Conservation (phyloP, 2,329 filamentous ascomycete genomes). For the Penicillium aurantiogriseum region DNA sequence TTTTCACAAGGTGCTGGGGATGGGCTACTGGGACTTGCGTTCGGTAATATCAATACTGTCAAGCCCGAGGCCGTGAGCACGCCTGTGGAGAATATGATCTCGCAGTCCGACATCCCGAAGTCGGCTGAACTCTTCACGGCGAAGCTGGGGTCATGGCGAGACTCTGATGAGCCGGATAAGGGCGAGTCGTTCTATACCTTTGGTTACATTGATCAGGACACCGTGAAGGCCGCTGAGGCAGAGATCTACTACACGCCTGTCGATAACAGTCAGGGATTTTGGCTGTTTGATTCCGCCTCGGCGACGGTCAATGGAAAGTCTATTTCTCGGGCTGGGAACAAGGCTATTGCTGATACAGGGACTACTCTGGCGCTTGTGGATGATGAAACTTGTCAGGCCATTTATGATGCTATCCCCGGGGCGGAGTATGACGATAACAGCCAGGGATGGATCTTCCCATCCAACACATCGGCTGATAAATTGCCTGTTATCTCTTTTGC, state of each 20-base stretch:
- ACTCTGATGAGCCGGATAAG: slow-evolving; percentile 44
- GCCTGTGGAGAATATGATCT: slow-evolving; percentile 68
- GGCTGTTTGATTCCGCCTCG: slow-evolving; percentile 61
- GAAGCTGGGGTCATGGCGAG: slow-evolving; percentile 59
- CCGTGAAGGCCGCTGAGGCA: slow-evolving; percentile 53
- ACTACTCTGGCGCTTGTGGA: slow-evolving; percentile 66
- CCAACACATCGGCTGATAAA: slow-evolving; percentile 49
- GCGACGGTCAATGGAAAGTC: slow-evolving; percentile 58
- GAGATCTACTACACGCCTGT: slow-evolving; percentile 61
- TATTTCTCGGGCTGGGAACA: slow-evolving; percentile 55
- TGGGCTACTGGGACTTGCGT: slow-evolving; percentile 67
- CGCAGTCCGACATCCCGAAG: slow-evolving; percentile 54
- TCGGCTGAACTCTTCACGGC: slow-evolving; percentile 62
- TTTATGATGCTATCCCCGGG: slow-evolving; percentile 65
- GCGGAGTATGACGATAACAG: slow-evolving; percentile 55
- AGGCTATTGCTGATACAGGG: slow-evolving; percentile 69
- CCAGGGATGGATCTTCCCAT: slow-evolving; percentile 66
- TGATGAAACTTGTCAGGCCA: slow-evolving; percentile 58
- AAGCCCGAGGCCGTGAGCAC: slow-evolving; percentile 56
- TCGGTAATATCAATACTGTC: slow-evolving; percentile 63
- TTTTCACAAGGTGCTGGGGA: slow-evolving; percentile 60
- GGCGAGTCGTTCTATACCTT: slow-evolving; percentile 68
- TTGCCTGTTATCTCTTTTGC: slow-evolving; percentile 63
- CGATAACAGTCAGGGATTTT: slow-evolving; percentile 66
- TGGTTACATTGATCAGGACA: slow-evolving; percentile 66